phyloP scores from a whole-genome alignment of 345 rosid genomes.

The Eucalyptus grandis region DNA sequence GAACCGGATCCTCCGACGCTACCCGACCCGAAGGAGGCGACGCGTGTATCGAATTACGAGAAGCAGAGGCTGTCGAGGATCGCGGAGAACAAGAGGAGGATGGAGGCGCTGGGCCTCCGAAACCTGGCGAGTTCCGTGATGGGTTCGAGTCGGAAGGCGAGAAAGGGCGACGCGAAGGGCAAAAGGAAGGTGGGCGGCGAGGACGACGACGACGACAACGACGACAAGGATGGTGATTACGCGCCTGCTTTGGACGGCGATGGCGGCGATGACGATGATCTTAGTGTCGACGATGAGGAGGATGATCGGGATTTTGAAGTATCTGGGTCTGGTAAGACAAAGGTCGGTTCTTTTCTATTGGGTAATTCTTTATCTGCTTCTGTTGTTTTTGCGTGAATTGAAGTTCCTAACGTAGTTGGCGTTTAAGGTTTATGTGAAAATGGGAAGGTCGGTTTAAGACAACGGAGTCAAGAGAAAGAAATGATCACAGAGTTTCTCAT shows the following conservation, averaged over 20 bases:
- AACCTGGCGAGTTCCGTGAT: slow-evolving; percentile 40
- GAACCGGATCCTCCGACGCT: too few species aligned
- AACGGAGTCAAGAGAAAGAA: background rate
- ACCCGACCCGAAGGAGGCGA: too few species aligned
- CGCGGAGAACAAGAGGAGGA: too few species aligned
- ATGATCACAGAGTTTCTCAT: background rate
- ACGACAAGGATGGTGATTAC: slow-evolving; percentile 60
- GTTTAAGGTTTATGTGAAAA: background rate
- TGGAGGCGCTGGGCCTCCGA: slow-evolving; percentile 59
- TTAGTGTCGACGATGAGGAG: slow-evolving; percentile 3
- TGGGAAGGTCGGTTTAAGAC: background rate
- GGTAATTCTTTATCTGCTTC: background rate
- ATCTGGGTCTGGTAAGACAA: slow-evolving; percentile 13
- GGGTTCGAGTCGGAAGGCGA: slow-evolving; percentile 11
- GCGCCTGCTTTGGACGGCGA: slow-evolving; percentile 21
- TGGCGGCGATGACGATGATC: background rate
- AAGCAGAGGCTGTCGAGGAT: too few species aligned
- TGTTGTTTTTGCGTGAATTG: background rate
- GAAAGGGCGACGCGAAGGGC: slow-evolving; percentile 6
- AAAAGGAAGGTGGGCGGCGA: slow-evolving; percentile 18
- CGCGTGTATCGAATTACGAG: too few species aligned
- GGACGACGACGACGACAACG: background rate
- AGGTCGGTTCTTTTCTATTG: background rate
- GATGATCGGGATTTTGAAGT: slow-evolving; percentile 12
- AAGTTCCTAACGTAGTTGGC: background rate